Base-by-base conservation (phyloP, 108 stramenopile species). In the Cylindrotheca fusiformis region DNA sequence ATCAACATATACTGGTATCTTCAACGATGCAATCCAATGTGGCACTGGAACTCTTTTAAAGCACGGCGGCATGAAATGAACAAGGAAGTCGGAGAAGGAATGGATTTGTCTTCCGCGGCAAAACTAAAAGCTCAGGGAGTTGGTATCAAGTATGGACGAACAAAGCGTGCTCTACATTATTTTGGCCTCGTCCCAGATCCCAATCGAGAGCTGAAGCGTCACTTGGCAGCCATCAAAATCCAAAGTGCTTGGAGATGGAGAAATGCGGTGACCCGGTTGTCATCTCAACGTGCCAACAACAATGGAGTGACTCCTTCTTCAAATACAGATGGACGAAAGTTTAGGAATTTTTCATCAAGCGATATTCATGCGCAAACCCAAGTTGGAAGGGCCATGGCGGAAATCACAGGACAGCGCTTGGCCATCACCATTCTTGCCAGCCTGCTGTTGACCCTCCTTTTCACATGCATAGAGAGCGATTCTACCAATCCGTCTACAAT, bases 371-470 rank as follows among this genome's bases (percentile, higher is more conserved):
- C 4, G 0, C 49, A 41, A 2, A 49, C 61, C 4, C 78, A 74
- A 74, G 69, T 79, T 41, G 87, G 87, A 53, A 72, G 69, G 29
- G 83, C 80, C 27, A 90, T 90, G 88, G 76, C 78, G 6, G 83
- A 83, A 69, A 25, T 90, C 10, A 90, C 88, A 1, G 85, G 83
- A 0, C 83, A 81, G 60, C 68, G 81, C 20, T 82, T 90, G 0
- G 85, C 79, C 29, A 27, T 80, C 1, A 78, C 77, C 23, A 66
- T 76, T 48, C 45, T 87, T n/a, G 2, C 81, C 50, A 78, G 74
- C 19, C 52, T 84, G 22, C 22, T 83, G 23, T 23, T 86, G 23
- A 74, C 77, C 4, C 45, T 78, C 17, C 49, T 78, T 2, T 81
- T 82, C 44, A 69, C 79, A 14, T 76, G 77, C 53, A n/a, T 29